Base-by-base conservation (phyloP, 805 yeast species). In the Yarrowia sp. region DNA sequence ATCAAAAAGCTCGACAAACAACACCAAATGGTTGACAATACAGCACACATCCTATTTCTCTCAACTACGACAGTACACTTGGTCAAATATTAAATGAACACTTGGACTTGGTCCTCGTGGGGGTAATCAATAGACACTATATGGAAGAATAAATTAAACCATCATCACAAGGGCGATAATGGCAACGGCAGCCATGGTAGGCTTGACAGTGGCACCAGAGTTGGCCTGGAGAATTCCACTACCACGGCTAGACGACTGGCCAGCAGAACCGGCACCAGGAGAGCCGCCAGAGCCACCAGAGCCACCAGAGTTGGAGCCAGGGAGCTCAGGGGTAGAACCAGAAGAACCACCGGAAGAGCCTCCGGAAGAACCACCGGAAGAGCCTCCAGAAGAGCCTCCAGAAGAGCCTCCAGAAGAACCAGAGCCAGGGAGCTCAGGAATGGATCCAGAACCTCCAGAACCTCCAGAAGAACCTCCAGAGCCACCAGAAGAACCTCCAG, bases 151-250 rank as follows among this genome's bases (percentile, higher is more conserved):
- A 42, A 42, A 58, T 58, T 58, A 58, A 33, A 14, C 50, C 64
- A 58, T 42, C 64, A 58, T 42, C 30, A 17, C 64, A 2, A 43
- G 40, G 19, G 40, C 64, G 19, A 34, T 17, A 34, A 58, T 42
- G 40, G 40, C 64, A 43, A 19, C 17, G 33, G 64, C 64, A 17
- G 40, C 64, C 39, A 42, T 17, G 40, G 64, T n/a, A n/a, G 64
- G 64, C 49, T 42, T 43, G 50, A 58, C 10, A 9, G 40, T 13
- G 12, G 14, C 49, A 9, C 40, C 64, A 13, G 33, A 14, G 64
- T 43, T 58, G 50, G 64, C 50, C 64, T 58, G 49, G n/a, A 14
- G 14, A 17, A 42, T 19, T 15, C 34, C 39, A 4, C 17, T 33
- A 14, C 55, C 55, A 33, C 30, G 55, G 55, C 55, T 33, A 33